Evolutionary conservation across 129 eudicot genomes (phyloP), one percentile per base, ranked within the genome.

Genomic region (Rutidosis leptorrhynchoides): DNA sequence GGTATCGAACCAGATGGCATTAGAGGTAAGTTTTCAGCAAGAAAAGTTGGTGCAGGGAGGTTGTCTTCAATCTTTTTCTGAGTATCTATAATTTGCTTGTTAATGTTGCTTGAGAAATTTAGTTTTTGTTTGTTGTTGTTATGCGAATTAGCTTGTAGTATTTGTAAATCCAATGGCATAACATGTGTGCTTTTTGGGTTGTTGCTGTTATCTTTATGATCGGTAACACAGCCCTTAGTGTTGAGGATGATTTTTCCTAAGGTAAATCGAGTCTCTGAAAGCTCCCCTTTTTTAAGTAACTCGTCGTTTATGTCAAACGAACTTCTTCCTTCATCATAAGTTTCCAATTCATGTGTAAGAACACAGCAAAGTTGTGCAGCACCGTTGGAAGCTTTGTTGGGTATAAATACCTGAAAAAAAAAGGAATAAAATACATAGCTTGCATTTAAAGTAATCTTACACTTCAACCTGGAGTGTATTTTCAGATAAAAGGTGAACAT

Each of bases 191-290:
- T 27, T 70, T 70, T 58, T 58, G 75, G 24, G 17, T 40, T 66
- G 37, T 68, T 82, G n/a, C n/a, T n/a, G 27, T 27, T 57, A 51
- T 62, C 62, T 21, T 65, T 74, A 28, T 64, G 45, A 48, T 22
- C 16, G 32, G 28, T 46, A 27, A 49, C 64, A 29, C 65, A 58
- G 70, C 81, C 79, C 80, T 88, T 51, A 52, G 99, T 83, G 62
- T 82, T 80, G 71, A 86, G 28, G 16, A 93, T 84, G 62, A 93
- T 78, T 61, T 86, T 86, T 37, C 99, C 99, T 33, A 89, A 71
- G 24, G 82, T 89, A 74, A 85, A 80, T 78, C 90, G 78, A 29
- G 81, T 67, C 78, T 88, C 87, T 32, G 15, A 16, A 15, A 60
- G 58, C 51, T 84, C 58, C 6, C 96, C 89, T 10, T 67, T 73